A percentile compares a stretch with the other conserved stretches of the same genome.
Evolutionary conservation across 2,329 filamentous ascomycete species (phyloP).

Genomic region (Dryadomyces quercivorus): DNA sequence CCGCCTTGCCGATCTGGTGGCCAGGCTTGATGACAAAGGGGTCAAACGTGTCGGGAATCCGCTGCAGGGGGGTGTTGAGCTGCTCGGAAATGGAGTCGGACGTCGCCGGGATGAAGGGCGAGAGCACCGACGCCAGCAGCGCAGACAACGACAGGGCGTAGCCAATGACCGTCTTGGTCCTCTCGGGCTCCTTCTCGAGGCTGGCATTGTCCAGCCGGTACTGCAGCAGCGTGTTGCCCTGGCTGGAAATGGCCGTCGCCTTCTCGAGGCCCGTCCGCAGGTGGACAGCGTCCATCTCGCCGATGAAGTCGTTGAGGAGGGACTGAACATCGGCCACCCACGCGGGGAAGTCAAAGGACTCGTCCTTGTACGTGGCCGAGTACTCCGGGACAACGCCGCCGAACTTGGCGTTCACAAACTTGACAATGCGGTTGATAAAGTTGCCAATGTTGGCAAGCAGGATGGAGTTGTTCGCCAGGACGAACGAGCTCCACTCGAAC

Average conservation of each 20-base stretch:
- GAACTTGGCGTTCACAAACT: slow-evolving; percentile 67
- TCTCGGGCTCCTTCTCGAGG: slow-evolving; percentile 39
- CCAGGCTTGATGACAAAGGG: slow-evolving; percentile 52
- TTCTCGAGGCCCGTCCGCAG: slow-evolving; percentile 54
- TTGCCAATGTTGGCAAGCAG: slow-evolving; percentile 68
- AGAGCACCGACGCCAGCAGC: slow-evolving; percentile 65
- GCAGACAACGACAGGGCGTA: slow-evolving; percentile 76
- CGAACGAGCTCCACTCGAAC: slow-evolving; percentile 44
- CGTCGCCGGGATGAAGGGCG: slow-evolving; percentile 78
- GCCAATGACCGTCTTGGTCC: slow-evolving; percentile 51
- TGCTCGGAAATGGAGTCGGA: slow-evolving; percentile 65
- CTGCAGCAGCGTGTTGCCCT: slow-evolving; percentile 36
- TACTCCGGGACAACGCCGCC: slow-evolving; percentile 55
- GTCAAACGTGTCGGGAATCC: slow-evolving; percentile 55
- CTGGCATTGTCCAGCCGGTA: slow-evolving; percentile 28
- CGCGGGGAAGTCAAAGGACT: slow-evolving; percentile 35
- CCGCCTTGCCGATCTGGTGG: slow-evolving; percentile 59
- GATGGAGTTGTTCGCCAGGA: slow-evolving; percentile 77
- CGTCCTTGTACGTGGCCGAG: slow-evolving; percentile 36
- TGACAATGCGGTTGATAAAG: slow-evolving; percentile 61
- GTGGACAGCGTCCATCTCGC: slow-evolving; percentile 58
- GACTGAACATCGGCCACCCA: slow-evolving; percentile 52
- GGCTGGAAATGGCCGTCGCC: slow-evolving; percentile 54
- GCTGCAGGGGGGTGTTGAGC: slow-evolving; percentile 41
- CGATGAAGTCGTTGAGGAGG: slow-evolving; percentile 53